Evolutionary conservation across 257 asterid species (phyloP).

Genomic region (Hygrophila difformis): DNA sequence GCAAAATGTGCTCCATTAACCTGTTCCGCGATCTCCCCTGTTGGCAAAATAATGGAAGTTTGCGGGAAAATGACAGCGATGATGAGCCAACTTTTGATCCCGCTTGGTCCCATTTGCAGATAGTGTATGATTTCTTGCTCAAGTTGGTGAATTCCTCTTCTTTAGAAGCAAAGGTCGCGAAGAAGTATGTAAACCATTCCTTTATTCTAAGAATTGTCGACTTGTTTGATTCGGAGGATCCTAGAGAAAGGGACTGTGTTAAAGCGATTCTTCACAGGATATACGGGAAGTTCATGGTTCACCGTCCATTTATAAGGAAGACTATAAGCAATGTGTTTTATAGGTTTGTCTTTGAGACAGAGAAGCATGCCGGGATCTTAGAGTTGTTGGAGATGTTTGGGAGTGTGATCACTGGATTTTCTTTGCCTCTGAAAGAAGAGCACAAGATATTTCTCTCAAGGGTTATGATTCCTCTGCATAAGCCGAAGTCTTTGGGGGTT

Average conservation of each 20-base stretch:
- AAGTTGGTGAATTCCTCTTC: conserved; percentile 64
- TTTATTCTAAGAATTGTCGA: conserved; percentile 59
- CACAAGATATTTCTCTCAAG: conserved; percentile 77
- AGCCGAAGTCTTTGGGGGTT: conserved; percentile 70
- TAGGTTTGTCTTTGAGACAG: conserved; percentile 62
- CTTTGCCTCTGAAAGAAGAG: conserved; percentile 86
- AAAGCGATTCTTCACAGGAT: conserved; percentile 81
- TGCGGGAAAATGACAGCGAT: conserved; percentile 51
- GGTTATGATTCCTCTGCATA: conserved; percentile 77
- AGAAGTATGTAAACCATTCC: conserved; percentile 63
- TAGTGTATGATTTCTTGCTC: conserved; percentile 74
- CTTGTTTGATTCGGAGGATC: conserved; percentile 88
- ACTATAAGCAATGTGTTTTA: conserved; percentile 67
- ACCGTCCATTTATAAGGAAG: conserved; percentile 73
- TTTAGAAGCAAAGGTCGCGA: conserved; percentile 65
- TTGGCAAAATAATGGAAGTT: conserved; percentile 24
- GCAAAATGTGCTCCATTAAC: conserved; percentile 84
- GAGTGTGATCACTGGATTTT: conserved; percentile 88
- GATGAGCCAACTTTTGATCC: conserved; percentile 82
- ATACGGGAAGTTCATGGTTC: conserved; percentile 86
- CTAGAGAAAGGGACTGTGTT: conserved; percentile 83
- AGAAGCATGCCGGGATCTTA: conserved; percentile 74
- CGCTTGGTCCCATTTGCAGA: conserved; percentile 81
- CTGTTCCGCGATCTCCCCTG: conserved; percentile 62
- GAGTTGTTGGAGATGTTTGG: conserved; percentile 89